A percentile compares a stretch with the other conserved stretches of the same genome.
phyloP scores from a whole-genome alignment of 2,329 filamentous ascomycete genomes.

The Davidsoniella australis region DNA sequence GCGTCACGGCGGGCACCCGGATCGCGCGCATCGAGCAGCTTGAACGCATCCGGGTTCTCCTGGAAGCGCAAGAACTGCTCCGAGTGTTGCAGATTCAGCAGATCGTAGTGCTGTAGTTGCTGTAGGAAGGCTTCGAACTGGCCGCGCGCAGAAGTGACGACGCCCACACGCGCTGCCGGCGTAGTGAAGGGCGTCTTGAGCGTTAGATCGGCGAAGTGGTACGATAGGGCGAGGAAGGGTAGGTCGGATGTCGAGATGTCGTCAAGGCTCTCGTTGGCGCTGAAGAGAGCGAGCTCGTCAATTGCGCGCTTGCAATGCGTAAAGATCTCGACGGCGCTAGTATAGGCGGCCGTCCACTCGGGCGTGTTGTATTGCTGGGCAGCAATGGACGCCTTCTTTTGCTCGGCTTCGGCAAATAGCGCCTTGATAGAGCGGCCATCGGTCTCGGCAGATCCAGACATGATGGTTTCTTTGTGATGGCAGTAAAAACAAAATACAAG shows the following conservation, averaged over 20 bases:
- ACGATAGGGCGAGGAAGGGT: conserved; percentile 67
- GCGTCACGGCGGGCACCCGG: conserved; percentile 56
- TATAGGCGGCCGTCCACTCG: conserved; percentile 50
- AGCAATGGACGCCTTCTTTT: conserved; percentile 40
- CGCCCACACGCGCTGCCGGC: conserved; percentile 38
- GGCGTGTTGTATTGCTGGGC: conserved; percentile 45
- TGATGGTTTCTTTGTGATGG: background rate
- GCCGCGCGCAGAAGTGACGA: conserved; percentile 46
- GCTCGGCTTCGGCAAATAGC: conserved; percentile 33
- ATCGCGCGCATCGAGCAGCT: conserved; percentile 43
- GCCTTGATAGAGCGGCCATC: conserved; percentile 33
- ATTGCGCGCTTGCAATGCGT: conserved; percentile 54
- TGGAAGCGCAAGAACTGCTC: conserved; percentile 56
- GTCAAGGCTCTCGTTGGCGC: conserved; percentile 73
- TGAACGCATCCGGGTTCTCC: conserved; percentile 52
- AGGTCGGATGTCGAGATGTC: conserved; percentile 74
- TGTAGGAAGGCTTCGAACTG: conserved; percentile 67
- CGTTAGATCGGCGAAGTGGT: conserved; percentile 62
- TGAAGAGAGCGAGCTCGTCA: conserved; percentile 64
- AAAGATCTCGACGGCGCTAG: conserved; percentile 51
- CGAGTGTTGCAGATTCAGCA: conserved; percentile 47
- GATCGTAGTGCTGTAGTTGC: conserved; percentile 59
- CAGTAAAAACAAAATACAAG: too few relatives aligned
- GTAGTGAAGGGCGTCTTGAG: conserved; percentile 43
- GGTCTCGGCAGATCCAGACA: conserved; percentile 18